Evolutionary conservation across 2,329 filamentous ascomycete genomes (phyloP).

Genomic region (Trichophyton verrucosum): DNA sequence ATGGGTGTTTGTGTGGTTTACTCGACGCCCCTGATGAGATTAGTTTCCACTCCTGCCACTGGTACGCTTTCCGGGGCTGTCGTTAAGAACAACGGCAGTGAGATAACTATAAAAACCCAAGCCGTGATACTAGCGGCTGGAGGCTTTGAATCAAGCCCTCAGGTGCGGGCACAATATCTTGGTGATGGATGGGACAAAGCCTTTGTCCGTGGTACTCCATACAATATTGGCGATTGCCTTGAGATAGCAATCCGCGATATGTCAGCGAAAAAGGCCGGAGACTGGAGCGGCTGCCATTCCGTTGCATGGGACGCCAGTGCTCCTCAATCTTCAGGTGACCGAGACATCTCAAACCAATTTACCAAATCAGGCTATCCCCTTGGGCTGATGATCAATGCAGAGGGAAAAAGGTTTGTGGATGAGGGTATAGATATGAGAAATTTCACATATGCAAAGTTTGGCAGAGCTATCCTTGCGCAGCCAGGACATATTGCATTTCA

Average conservation of each 20-base stretch:
- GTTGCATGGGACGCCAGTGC: constrained; percentile 55
- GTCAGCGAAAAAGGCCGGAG: constrained; percentile 41
- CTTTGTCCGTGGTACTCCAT: constrained; percentile 50
- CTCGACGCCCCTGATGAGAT: constrained; percentile 31
- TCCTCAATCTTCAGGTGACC: constrained; percentile 42
- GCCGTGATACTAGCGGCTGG: constrained; percentile 37
- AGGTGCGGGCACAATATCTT: constrained; percentile 43
- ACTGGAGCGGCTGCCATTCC: constrained; percentile 55
- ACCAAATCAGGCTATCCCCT: constrained; percentile 59
- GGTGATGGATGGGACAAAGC: constrained; percentile 53
- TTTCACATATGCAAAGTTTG: constrained; percentile 56
- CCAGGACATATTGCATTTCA: constrained; percentile 50
- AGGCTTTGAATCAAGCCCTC: constrained; percentile 51
- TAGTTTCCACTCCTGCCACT: constrained; percentile 15
- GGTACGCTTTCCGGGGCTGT: constrained; percentile 16
- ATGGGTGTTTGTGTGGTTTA: constrained; percentile 37
- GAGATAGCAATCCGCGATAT: constrained; percentile 41
- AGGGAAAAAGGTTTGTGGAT: constrained; percentile 52
- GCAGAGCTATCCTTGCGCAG: constrained; percentile 48
- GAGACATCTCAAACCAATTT: constrained; percentile 51
- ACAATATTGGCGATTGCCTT: constrained; percentile 50
- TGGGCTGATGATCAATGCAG: constrained; percentile 50
- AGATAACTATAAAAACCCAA: constrained; percentile 13
- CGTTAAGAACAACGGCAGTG: constrained; percentile 12
- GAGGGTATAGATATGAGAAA: constrained; percentile 54